Conservation (phyloP, 129 eudicot genomes). For the Centrapalus pauciflorus region DNA sequence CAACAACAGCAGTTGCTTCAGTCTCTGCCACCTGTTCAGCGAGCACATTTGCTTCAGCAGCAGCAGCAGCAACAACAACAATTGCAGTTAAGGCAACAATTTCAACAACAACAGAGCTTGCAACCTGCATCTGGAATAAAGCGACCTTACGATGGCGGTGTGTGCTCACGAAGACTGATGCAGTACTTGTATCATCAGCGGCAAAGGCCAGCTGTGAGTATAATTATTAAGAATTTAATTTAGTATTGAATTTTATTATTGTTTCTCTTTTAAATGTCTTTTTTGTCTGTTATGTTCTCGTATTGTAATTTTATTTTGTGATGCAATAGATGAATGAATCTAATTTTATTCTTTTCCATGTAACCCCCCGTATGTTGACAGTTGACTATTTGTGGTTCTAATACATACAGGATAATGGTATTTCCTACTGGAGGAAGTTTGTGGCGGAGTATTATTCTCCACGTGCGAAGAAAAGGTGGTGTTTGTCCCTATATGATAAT, state of each 20-base stretch:
- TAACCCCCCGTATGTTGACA: neutral
- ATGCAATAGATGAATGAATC: neutral
- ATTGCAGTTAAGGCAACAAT: conserved; percentile 43
- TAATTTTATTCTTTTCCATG: neutral
- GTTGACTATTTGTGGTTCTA: neutral
- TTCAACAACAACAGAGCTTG: conserved; percentile 50
- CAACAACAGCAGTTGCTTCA: conserved; percentile 83
- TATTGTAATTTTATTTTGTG: neutral
- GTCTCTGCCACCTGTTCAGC: conserved; percentile 76
- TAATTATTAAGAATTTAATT: neutral
- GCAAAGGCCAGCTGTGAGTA: conserved; percentile 85
- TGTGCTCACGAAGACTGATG: conserved; percentile 91
- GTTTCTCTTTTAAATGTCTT: neutral
- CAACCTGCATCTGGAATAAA: conserved; percentile 58
- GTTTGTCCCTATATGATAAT: conserved; percentile 79
- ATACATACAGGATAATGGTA: conserved; percentile 61
- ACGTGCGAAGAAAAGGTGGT: conserved; percentile 98
- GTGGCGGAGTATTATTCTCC: conserved; percentile 92
- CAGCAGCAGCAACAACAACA: conserved; percentile 66
- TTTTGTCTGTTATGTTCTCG: neutral
- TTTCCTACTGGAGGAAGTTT: conserved; percentile 92
- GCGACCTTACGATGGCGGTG: conserved; percentile 76
- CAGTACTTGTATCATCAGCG: conserved; percentile 88
- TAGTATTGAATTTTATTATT: neutral
- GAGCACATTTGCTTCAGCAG: conserved; percentile 72